Conservation (phyloP, 805 yeast species). For the Hanseniaspora vineae region DNA sequence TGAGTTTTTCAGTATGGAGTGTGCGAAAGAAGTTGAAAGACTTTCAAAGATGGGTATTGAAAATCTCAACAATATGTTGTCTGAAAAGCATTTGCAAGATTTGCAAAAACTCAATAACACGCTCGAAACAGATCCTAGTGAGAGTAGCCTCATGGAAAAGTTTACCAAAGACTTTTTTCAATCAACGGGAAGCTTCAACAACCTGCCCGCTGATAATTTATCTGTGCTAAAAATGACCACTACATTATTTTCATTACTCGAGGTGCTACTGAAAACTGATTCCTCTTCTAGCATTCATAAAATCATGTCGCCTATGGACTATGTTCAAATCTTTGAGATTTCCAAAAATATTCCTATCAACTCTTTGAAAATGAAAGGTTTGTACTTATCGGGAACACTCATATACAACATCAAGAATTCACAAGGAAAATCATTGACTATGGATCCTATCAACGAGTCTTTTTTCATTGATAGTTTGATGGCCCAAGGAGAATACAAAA, state of each 20-base stretch:
- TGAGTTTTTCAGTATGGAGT: slow-evolving; percentile 14
- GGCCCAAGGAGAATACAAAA: slow-evolving; percentile 19
- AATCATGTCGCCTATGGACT: slow-evolving; percentile 20
- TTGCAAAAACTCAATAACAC: not conserved
- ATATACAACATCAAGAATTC: slow-evolving; percentile 26
- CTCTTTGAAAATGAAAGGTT: slow-evolving; percentile 22
- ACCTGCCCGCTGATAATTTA: not conserved
- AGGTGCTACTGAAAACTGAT: not conserved
- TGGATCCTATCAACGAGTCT: slow-evolving; percentile 40
- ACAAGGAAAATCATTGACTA: slow-evolving; percentile 20
- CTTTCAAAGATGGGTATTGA: slow-evolving; percentile 9
- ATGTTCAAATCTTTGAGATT: slow-evolving; percentile 27
- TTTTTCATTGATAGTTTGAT: slow-evolving; percentile 35
- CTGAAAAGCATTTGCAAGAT: not conserved
- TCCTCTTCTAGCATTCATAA: slow-evolving; percentile 4
- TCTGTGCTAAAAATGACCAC: not conserved
- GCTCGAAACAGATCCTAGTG: not conserved
- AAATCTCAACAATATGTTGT: slow-evolving; percentile 1
- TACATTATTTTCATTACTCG: not conserved
- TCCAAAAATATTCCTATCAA: slow-evolving; percentile 27
- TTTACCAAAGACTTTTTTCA: not conserved
- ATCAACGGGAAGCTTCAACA: not conserved
- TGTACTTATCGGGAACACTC: slow-evolving; percentile 30
- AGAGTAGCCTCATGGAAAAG: not conserved
- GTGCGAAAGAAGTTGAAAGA: slow-evolving; percentile 14